A percentile compares a stretch with the other conserved stretches of the same genome.
Evolutionary conservation across 1,284 basidiomycete genomes (phyloP).

Genomic region (Malassezia arunalokei): DNA sequence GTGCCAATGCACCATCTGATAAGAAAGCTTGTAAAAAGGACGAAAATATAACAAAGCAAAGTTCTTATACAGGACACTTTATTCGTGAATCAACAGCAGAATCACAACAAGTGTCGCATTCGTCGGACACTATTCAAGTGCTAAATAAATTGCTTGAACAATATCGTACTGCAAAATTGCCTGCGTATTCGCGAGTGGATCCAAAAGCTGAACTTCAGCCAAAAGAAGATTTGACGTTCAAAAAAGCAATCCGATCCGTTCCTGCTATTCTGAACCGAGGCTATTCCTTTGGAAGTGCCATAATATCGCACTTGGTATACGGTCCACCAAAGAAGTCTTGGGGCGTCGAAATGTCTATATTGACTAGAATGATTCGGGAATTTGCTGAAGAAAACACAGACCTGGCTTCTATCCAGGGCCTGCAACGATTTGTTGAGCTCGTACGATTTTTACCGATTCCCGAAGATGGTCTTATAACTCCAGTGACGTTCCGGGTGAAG

Average conservation of each 20-base stretch:
- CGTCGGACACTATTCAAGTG: constrained; percentile 20
- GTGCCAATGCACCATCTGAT: background rate
- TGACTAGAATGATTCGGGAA: constrained; percentile 69
- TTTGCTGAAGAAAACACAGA: constrained; percentile 63
- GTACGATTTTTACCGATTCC: constrained; percentile 74
- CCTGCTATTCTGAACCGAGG: constrained; percentile 41
- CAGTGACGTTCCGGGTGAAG: constrained; percentile 77
- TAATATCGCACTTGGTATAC: constrained; percentile 46
- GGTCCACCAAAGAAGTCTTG: constrained; percentile 72
- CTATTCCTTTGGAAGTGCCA: constrained; percentile 37
- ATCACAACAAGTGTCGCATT: background rate
- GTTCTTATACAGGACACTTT: constrained; percentile 7
- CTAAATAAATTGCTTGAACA: constrained; percentile 37
- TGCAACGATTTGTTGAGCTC: constrained; percentile 65
- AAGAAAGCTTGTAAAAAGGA: background rate
- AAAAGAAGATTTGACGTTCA: constrained; percentile 27
- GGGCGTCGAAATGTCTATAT: constrained; percentile 58
- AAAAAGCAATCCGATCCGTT: constrained; percentile 38
- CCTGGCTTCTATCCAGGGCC: constrained; percentile 62
- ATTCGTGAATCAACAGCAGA: constrained; percentile 12
- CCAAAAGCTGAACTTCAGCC: constrained; percentile 22
- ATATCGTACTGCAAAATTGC: constrained; percentile 30
- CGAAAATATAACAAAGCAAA: background rate
- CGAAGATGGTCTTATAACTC: constrained; percentile 84
- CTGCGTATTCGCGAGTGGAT: constrained; percentile 34